Percentiles rank a stretch among this genome's conserved stretches.
These are phyloP conservation scores for Gautieria morchelliformis DNA, from an alignment of 768 basidiomycete species.

Conservation along the genomic window DNA sequence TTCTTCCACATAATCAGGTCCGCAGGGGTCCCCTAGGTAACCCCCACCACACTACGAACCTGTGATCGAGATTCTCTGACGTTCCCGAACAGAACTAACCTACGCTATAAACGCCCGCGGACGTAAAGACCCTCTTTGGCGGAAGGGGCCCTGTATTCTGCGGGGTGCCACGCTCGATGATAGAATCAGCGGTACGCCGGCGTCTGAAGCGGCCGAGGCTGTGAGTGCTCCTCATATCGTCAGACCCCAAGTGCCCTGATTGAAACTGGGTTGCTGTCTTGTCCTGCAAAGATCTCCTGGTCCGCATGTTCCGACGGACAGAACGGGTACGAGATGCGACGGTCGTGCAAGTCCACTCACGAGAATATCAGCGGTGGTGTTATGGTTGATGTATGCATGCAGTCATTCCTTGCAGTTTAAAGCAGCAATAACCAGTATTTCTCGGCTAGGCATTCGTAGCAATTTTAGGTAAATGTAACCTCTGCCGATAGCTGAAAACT, in stretches of 20 bases:
- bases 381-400: slow-evolving; percentile 2
- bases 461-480: neutral
- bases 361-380: slow-evolving; percentile 2
- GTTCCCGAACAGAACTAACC: too few species aligned
- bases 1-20: neutral
- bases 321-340: slow-evolving; percentile 2
- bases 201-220: neutral
- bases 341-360: neutral
- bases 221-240: neutral
- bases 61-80: too few species aligned
- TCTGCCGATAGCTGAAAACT: neutral
- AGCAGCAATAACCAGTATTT: neutral
- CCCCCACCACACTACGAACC: neutral
- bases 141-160: slow-evolving; percentile 4
- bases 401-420: neutral
- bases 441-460: slow-evolving; percentile 3
- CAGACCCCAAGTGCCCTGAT: neutral
- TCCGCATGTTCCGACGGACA: slow-evolving; percentile 7
- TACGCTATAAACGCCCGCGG: neutral
- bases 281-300: slow-evolving; percentile 2
- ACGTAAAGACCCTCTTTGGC: slow-evolving; percentile 1
- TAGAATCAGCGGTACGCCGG: neutral
- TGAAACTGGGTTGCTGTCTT: neutral
- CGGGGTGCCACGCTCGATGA: slow-evolving; percentile 3
- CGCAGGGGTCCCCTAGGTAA: slow-evolving; percentile 2